These are phyloP conservation scores for Lepiota venenata DNA, from an alignment of 768 basidiomycete species.

Conservation along the genomic window DNA sequence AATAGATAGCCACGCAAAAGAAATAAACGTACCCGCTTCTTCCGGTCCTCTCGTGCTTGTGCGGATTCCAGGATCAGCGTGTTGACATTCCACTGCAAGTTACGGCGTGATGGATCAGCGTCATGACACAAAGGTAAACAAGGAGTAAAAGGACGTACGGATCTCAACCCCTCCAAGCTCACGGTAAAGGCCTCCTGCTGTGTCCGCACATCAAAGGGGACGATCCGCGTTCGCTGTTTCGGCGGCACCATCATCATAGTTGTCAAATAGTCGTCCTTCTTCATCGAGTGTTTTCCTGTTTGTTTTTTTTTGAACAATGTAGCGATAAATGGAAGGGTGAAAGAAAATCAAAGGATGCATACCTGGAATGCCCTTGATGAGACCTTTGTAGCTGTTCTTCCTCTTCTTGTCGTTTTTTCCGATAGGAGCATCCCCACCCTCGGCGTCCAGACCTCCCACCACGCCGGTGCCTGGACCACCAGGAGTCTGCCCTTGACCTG, in stretches of 20 bases:
- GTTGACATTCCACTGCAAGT: constrained; percentile 61
- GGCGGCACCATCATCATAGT: constrained; percentile 65
- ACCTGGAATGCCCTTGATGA: constrained; percentile 76
- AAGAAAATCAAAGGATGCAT: constrained; percentile 22
- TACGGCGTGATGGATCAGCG: constrained; percentile 6
- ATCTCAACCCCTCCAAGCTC: constrained; percentile 68
- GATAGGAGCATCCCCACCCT: constrained; percentile 51
- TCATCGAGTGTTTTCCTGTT: constrained; percentile 74
- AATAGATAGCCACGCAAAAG: background rate
- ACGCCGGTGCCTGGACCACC: constrained; percentile 26
- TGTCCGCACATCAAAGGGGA: constrained; percentile 60
- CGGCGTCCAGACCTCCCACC: constrained; percentile 32
- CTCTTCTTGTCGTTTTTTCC: constrained; percentile 66
- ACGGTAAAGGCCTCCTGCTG: constrained; percentile 73
- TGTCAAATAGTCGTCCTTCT: constrained; percentile 72
- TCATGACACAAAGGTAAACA: constrained; percentile 8
- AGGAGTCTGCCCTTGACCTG: constrained; percentile 8
- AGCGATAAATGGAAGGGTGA: constrained; percentile 1
- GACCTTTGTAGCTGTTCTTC: constrained; percentile 74
- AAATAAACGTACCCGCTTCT: constrained; percentile 58
- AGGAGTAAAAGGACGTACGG: constrained; percentile 43
- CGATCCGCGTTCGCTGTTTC: constrained; percentile 64
- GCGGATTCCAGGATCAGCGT: constrained; percentile 62
- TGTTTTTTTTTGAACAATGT: constrained; percentile 12
- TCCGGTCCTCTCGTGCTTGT: constrained; percentile 75